phyloP scores from a whole-genome alignment of 257 asterid species.

The Buddleja alternifolia region DNA sequence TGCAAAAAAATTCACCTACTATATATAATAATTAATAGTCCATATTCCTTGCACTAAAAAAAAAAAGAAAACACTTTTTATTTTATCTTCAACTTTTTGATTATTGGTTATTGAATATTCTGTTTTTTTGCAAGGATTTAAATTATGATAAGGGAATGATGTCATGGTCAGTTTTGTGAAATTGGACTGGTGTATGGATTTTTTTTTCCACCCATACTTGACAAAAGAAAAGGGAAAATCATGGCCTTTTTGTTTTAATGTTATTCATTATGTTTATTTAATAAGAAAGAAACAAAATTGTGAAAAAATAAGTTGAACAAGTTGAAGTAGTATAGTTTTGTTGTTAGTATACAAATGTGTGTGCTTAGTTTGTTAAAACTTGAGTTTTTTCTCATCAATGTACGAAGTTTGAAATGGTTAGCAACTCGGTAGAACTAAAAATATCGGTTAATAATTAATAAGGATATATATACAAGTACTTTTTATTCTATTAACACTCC shows the following conservation, averaged over 20 bases:
- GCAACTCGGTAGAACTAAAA: too few relatives aligned
- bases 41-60: neutral
- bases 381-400: too few relatives aligned
- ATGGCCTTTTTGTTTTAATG: constrained; percentile 17
- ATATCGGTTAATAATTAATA: too few relatives aligned
- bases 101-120: neutral
- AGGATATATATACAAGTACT: too few relatives aligned
- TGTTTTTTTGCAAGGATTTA: too few relatives aligned
- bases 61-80: neutral
- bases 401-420: too few relatives aligned
- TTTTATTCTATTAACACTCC: too few relatives aligned
- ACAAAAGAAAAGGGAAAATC: neutral
- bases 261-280: neutral
- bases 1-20: too few relatives aligned
- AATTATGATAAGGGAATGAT: neutral
- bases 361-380: too few relatives aligned
- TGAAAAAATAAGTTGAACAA: neutral
- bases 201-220: neutral
- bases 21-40: neutral
- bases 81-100: neutral
- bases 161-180: constrained; percentile 2
- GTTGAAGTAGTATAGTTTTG: neutral
- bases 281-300: neutral
- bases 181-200: neutral
- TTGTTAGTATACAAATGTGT: too few relatives aligned